Evolutionary conservation across 2,329 filamentous ascomycete species (phyloP).

Genomic region (Tolypocladium album): DNA sequence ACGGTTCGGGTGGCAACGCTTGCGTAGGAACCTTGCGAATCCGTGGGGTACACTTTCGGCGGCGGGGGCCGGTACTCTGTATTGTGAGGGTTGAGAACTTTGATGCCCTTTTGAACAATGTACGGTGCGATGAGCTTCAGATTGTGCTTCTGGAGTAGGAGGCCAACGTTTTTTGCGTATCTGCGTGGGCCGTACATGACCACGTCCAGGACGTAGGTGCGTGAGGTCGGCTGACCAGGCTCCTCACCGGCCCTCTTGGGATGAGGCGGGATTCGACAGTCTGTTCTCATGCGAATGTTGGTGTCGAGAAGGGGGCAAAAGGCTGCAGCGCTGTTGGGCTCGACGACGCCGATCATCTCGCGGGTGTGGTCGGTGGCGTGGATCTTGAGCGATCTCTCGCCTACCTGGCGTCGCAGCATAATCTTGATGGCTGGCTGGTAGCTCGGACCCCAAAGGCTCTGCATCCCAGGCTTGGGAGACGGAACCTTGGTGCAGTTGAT

Average conservation of each 20-base stretch:
- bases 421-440: constrained; percentile 70
- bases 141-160: constrained; percentile 49
- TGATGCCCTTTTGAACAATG: constrained; percentile 55
- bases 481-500: constrained; percentile 61
- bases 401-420: constrained; percentile 48
- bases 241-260: constrained; percentile 52
- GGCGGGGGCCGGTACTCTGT: constrained; percentile 33
- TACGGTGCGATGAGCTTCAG: constrained; percentile 58
- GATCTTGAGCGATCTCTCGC: constrained; percentile 49
- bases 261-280: constrained; percentile 59
- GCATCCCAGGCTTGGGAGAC: constrained; percentile 51
- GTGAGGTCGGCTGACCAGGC: constrained; percentile 51
- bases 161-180: constrained; percentile 54
- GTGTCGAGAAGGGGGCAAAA: constrained; percentile 67
- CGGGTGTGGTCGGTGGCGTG: constrained; percentile 63
- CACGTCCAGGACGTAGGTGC: constrained; percentile 53
- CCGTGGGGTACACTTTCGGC: constrained; percentile 20
- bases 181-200: constrained; percentile 71
- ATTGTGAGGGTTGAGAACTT: constrained; percentile 68
- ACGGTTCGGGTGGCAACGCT: constrained; percentile 47
- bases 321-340: constrained; percentile 53
- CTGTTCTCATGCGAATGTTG: constrained; percentile 53
- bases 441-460: constrained; percentile 43
- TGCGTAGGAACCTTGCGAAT: constrained; percentile 13
- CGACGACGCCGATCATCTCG: constrained; percentile 65